Evolutionary conservation across 306 rosid genomes (phyloP), one percentile per base, ranked within the genome.

Genomic region (Malus domestica): DNA sequence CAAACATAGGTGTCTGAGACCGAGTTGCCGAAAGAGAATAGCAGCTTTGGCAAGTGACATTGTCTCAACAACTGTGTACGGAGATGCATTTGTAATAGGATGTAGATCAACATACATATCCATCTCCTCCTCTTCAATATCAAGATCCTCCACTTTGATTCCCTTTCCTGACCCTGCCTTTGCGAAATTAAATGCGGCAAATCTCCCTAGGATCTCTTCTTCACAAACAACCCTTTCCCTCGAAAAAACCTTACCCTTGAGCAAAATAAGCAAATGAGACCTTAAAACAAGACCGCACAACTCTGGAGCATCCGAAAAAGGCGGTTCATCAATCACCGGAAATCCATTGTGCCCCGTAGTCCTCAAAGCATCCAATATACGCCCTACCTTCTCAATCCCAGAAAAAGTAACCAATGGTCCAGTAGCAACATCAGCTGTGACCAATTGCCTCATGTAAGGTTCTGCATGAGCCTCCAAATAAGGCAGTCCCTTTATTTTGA

Each of bases 311-410:
- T 87, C 90, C 0, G 93, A 77, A 69, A 89, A 82, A 64, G 98
- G 98, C 0, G 95, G 97, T 79, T 88, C 97, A 68, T 95, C 97
- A 30, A 95, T 88, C 75, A 95, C 98, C 6, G 98, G 98, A 74
- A 95, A 95, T 5, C 97, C 98, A 14, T 95, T 92, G 75, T 95
- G 98, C 45, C 78, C 27, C 0, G 91, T 90, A 33, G 76, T 35
- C 76, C 72, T 81, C 51, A 93, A 76, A 19, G 87, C 83, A n/a
- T 89, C 80, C 15, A 89, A 18, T n/a, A 93, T 77, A 73, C 76
- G 80, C 49, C 87, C 90, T 68, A 93, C 98, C 76, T 86, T 92
- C 76, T 93, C 94, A 68, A 93, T 57, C 55, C 96, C 94, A 58
- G 85, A 85, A 67, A 93, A 89, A 4, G 86, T 73, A 67, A 90